Evolutionary conservation across 2,329 filamentous ascomycete genomes (phyloP), one percentile per base, ranked within the genome.

Genomic region (Phoma sp.): DNA sequence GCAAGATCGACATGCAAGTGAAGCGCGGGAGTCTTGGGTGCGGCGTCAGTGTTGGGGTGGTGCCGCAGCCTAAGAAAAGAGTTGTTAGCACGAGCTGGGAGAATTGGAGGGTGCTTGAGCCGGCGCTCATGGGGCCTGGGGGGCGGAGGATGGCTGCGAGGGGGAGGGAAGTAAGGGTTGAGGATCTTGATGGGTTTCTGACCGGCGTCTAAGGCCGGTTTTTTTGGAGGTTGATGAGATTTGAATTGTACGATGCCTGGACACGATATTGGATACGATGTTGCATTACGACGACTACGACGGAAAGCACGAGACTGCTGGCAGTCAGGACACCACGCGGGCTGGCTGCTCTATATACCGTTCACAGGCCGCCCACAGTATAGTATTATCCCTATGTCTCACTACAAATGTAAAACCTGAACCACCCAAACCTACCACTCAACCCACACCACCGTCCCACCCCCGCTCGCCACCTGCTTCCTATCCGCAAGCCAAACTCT

Each of bases 1-100:
- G 72, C 17, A 71, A 72, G 31, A 74, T 79, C n/a, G 57, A 60
- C 12, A 66, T 67, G 66, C 55, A 58, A 24, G 60, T 67, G 25
- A 53, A 61, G 41, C 55, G 64, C 2, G 59, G 63, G 10, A 55
- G 43, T 13, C 24, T 61, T 0, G 65, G 60, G 4, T 65, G 60
- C 2, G 65, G 63, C 1, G 32, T 68, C 8, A 40, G 32, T 19
- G 6, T 67, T 27, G 53, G 51, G 7, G 64, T 61, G 10, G 40
- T 36, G 9, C 63, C 64, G 9, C 61, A 64, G 32, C 58, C 61
- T 0, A 58, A 64, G 4, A 55, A 48, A 1, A 53, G 65, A 10
- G 51, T 62, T 21, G 56, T 68, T n/a, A 68, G 64, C 35, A 68
- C 65, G 27, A 62, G 60, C 31, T 68, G 65, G 65, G 64, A 64